phyloP scores from a whole-genome alignment of 169 alveolate species.

The Cytauxzoon felis region DNA sequence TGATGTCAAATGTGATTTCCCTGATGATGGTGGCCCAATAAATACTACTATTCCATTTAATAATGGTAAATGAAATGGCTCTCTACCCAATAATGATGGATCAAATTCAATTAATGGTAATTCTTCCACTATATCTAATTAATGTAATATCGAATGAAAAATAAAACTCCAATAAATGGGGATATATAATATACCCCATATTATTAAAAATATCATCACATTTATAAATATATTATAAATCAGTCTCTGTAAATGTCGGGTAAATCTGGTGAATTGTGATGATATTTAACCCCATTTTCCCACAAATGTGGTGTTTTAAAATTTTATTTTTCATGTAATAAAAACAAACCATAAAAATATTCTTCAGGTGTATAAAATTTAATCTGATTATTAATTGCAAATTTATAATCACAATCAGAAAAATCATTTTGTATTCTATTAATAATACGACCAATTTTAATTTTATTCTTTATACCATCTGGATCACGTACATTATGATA shows the following conservation, averaged over 20 bases:
- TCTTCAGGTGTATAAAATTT: constrained; percentile 73
- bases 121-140: constrained; percentile 1
- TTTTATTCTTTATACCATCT: constrained; percentile 40
- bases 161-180: too few relatives aligned
- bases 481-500: constrained; percentile 27
- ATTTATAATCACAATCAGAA: constrained; percentile 71
- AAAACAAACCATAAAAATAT: constrained; percentile 35
- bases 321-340: neutral
- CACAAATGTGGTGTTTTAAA: too few relatives aligned
- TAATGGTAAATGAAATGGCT: constrained; percentile 15
- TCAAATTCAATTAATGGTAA: constrained; percentile 23
- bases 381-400: constrained; percentile 65
- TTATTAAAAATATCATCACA: too few relatives aligned
- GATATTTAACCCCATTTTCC: too few relatives aligned
- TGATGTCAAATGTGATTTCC: constrained; percentile 48
- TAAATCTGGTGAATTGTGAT: too few relatives aligned
- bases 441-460: constrained; percentile 11
- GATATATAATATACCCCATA: too few relatives aligned
- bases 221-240: too few relatives aligned
- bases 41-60: constrained; percentile 36
- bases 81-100: constrained; percentile 31
- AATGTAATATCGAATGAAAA: neutral
- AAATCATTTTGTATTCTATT: constrained; percentile 47
- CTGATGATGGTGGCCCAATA: constrained; percentile 45
- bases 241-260: too few relatives aligned